A percentile compares a stretch with the other conserved stretches of the same genome.
These are phyloP conservation scores for Prunus armeniaca DNA, from an alignment of 306 rosid species.

Conservation along the genomic window DNA sequence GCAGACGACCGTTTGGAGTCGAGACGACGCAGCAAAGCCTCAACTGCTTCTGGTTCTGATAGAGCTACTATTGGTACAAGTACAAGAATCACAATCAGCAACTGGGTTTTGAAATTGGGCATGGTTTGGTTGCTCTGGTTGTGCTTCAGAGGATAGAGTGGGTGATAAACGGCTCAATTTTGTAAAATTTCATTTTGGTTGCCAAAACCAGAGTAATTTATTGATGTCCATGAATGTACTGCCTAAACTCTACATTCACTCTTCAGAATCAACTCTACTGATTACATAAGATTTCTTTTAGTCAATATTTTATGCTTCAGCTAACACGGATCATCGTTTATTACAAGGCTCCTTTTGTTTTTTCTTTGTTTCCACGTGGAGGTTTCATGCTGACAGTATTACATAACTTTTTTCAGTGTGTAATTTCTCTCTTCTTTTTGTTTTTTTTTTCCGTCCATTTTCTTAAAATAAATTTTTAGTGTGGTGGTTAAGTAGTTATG, in stretches of 20 bases:
- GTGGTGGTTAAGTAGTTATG: too few species aligned
- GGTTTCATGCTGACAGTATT: neutral
- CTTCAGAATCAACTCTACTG: too few species aligned
- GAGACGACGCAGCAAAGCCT: slow-evolving; percentile 60
- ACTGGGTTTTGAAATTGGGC: slow-evolving; percentile 41
- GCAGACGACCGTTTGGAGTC: slow-evolving; percentile 60
- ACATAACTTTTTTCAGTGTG: neutral
- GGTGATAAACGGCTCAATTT: neutral
- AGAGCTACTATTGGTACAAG: slow-evolving; percentile 31
- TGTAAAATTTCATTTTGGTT: neutral
- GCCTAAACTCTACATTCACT: too few species aligned
- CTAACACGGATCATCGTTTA: neutral
- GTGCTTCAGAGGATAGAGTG: neutral
- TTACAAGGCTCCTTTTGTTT: neutral
- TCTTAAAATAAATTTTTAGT: too few species aligned
- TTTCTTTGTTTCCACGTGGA: neutral
- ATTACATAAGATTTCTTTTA: too few species aligned
- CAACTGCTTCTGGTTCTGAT: slow-evolving; percentile 46
- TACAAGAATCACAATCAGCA: slow-evolving; percentile 39
- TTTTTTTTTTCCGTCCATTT: too few species aligned
- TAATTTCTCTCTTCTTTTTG: neutral
- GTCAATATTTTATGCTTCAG: too few species aligned
- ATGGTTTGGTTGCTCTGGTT: neutral
- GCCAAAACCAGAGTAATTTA: too few species aligned
- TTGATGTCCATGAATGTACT: too few species aligned